Evolutionary conservation across 306 rosid species (phyloP), one percentile per base, ranked within the genome.

Genomic region (Gleditsia sinensis): DNA sequence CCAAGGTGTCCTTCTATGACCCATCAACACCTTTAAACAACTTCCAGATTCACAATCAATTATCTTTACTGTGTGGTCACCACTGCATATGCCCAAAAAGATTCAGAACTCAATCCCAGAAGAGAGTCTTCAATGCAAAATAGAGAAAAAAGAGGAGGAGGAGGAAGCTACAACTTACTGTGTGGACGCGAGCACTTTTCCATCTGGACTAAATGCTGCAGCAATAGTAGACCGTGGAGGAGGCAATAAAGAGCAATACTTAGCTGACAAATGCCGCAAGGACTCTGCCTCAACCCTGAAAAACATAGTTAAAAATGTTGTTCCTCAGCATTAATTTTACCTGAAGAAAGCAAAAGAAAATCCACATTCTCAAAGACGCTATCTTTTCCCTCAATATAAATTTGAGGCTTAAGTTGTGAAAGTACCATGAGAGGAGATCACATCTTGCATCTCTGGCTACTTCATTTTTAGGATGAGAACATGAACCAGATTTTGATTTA

Each of bases 1-100:
- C 88, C 88, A 84, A 56, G 88, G 88, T 0, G 88, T 84, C 80
- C 85, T 84, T 67, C 87, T 72, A 33, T 84, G 87, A 23, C 87
- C 87, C 43, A 28, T 70, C 10, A 84, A 76, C 58, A 80, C 87
- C 87, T 77, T 80, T 59, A 84, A 77, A 78, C 87, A 84, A 20
- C 36, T 68, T 55, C 87, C 85, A 55, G 75, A 80, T 76, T 80
- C 82, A 59, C 68, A 84, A 49, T 84, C 87, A 69, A 80, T 72
- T 58, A 84, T 61, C 80, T 84, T 84, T 9, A 84, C 85, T 0
- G 87, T 84, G 67, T 84, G 87, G 58, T 84, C 87, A 55, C 87
- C 87, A 56, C 85, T 84, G 78, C 68, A 77, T 55, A 40, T 53
- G 64, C 27, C 59, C 19, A 72, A 77, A 19, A 30, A 11, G 58